Base-by-base conservation (phyloP, 805 yeast genomes). In the Yamadazyma tumulicola region DNA sequence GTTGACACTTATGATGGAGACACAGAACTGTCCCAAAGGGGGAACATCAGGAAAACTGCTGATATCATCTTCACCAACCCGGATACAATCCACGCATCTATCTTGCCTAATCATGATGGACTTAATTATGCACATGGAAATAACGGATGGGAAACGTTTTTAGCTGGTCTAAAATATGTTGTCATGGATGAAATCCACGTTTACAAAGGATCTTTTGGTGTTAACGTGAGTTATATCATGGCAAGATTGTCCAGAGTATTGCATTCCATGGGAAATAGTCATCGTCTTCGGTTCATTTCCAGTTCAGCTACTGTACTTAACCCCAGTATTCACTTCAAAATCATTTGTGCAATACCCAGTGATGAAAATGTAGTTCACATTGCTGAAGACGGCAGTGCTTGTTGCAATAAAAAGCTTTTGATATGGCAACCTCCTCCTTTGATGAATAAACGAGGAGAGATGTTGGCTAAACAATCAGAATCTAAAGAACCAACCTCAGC, bases 1-100 rank as follows among this genome's bases (percentile, higher is more conserved):
- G 84, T 81, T 2, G 91, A 82, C 31, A 85, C 97, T 0, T 89
- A 77, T 52, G 99, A 93, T 59, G 99, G 98, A 7, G 99, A 93
- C 56, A 91, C 97, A 0, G 84, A 81, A 2, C 52, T 64, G 22
- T 65, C 64, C 2, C 64, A 65, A 14, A 67, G 97, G 19, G 56
- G 57, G 0, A 47, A 49, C 14, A 74, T 89, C 13, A 67, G 88
- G 36, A 64, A 69, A 16, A 65, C 67, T 31, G 87, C 95, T 0
- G 79, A 82, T 35, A 82, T 93, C 4, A 79, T 93, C 8, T 87
- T 93, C 55, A 86, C 97, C 0, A 93, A 93, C 51, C 99, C 99
- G 0, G 99, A 93, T 54, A 86, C 89, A 69, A 64, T 93, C 2
- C 97, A 93, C 55, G 73, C 86, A 0, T 79, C 89, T 20, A 77